A percentile compares a stretch with the other conserved stretches of the same genome.
Evolutionary conservation across 2,329 filamentous ascomycete species (phyloP).

Genomic region (Verticillium dahliae): DNA sequence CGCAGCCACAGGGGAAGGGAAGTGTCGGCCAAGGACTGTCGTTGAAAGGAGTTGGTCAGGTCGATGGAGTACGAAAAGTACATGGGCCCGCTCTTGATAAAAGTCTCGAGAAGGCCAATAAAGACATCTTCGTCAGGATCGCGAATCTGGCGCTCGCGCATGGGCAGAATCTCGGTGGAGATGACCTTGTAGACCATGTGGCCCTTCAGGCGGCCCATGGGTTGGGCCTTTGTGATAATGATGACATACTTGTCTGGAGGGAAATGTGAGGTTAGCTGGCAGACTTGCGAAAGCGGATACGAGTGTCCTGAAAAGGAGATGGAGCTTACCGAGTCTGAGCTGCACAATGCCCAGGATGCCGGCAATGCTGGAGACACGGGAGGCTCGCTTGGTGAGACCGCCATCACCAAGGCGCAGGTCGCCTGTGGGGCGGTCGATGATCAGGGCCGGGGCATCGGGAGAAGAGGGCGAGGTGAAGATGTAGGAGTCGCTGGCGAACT

Average conservation of each 20-base stretch:
- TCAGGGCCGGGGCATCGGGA: constrained; percentile 77
- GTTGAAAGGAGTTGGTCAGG: constrained; percentile 93
- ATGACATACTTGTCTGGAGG: constrained; percentile 84
- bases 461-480: constrained; percentile 95
- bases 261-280: constrained; percentile 5
- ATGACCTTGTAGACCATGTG: constrained; percentile 94
- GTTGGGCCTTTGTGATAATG: constrained; percentile 88
- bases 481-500: constrained; percentile 86
- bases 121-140: constrained; percentile 95
- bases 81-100: constrained; percentile 80
- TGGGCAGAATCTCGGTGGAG: constrained; percentile 84
- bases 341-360: constrained; percentile 93
- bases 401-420: constrained; percentile 82
- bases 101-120: constrained; percentile 70
- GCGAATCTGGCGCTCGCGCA: constrained; percentile 85
- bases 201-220: constrained; percentile 85
- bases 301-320: neutral
- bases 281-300: neutral
- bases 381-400: constrained; percentile 64
- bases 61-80: constrained; percentile 98
- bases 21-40: constrained; percentile 72
- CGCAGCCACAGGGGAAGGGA: constrained; percentile 79
- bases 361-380: constrained; percentile 80
- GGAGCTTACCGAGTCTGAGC: constrained; percentile 71
- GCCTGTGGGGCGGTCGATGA: constrained; percentile 87